Evolutionary conservation across 2,329 filamentous ascomycete genomes (phyloP), one percentile per base, ranked within the genome.

Genomic region (Lasiodiplodia theobromae): DNA sequence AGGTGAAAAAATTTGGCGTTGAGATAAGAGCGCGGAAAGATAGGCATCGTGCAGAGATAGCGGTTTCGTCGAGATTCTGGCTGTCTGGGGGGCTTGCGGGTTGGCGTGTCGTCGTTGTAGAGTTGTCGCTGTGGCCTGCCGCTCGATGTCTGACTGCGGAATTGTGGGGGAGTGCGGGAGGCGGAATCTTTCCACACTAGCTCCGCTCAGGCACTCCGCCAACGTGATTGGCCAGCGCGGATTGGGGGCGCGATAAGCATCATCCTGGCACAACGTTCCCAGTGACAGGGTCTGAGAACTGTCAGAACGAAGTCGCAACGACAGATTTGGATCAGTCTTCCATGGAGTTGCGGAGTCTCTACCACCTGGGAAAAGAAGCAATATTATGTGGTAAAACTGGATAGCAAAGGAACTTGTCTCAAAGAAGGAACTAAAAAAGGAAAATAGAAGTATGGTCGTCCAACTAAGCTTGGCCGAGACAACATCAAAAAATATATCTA

Each of bases 101-200:
- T 60, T 60, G 57, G 57, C 38, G 40, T 23, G 58, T 63, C 44
- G 58, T 63, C 34, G 44, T 37, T 34, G 40, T 63, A 49, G 40
- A 49, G 58, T 51, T 44, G n/a, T 63, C 58, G 58, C 44, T 63
- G 58, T 63, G 44, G 31, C 40, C 31, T 63, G 28, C 58, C 58
- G 12, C 38, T 1, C 16, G 3, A 5, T 16, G 4, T 31, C 8
- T 21, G 7, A 23, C 21, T 31, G 44, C 58, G 58, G 58, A 63
- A 63, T 63, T 63, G 44, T 49, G 58, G 58, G 58, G 58, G 44
- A n/a, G 4, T 10, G 57, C 23, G 4, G 25, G 16, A 4, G 25
- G 40, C 44, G 58, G 58, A 63, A 63, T 51, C 23, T 14, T 49
- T 51, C 58, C 58, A 63, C 23, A 25, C 7, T 16, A 7, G 49